phyloP scores from a whole-genome alignment of 139 green algal genomes.

The Astrephomene gubernaculifera region DNA sequence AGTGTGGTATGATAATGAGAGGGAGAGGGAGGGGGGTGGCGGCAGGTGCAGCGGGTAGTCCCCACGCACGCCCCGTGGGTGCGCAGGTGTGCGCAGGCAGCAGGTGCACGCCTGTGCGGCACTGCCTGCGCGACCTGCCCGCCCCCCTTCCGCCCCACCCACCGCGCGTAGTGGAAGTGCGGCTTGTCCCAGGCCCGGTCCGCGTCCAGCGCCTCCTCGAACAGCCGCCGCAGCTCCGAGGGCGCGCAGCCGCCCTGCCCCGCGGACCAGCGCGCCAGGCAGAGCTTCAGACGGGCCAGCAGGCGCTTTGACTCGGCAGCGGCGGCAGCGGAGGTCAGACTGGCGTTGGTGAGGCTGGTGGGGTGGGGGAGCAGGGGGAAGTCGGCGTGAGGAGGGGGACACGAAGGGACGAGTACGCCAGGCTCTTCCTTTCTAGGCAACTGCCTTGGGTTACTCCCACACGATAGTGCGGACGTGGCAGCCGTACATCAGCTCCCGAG shows the following conservation, averaged over 20 bases:
- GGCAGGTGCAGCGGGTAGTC: too few relatives aligned
- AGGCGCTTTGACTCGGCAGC: constrained; percentile 43
- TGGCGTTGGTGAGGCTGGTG: not conserved
- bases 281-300: constrained; percentile 14
- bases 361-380: not conserved
- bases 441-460: too few relatives aligned
- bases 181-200: constrained; percentile 82
- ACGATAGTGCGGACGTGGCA: too few relatives aligned
- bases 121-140: too few relatives aligned
- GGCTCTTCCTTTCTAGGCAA: too few relatives aligned
- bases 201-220: constrained; percentile 71
- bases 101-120: too few relatives aligned
- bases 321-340: constrained; percentile 1
- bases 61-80: too few relatives aligned
- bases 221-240: constrained; percentile 62
- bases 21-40: too few relatives aligned
- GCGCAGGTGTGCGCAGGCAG: too few relatives aligned
- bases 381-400: not conserved
- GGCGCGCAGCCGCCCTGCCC: constrained; percentile 34
- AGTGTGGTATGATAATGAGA: too few relatives aligned
- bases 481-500: not conserved
- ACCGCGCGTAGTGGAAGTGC: constrained; percentile 87
- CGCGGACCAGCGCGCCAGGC: constrained; percentile 27
- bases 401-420: too few relatives aligned
- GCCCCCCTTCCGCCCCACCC: not conserved